Conservation (phyloP, 2,329 filamentous ascomycete genomes). For the Colletotrichum shisoi region DNA sequence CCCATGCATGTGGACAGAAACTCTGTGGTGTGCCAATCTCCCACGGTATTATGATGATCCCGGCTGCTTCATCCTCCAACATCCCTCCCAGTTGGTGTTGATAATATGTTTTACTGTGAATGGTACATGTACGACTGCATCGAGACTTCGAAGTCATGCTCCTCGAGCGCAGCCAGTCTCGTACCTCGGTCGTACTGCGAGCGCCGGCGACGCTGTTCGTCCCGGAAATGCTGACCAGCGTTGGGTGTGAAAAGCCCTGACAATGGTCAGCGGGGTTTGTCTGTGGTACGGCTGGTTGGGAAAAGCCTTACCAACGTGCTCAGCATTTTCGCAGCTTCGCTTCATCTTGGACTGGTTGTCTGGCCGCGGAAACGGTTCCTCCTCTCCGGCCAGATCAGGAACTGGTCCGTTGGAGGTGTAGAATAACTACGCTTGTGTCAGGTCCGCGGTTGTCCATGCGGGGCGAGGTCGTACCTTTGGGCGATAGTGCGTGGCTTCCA, state of each 20-base stretch:
- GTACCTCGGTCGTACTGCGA: slow-evolving; percentile 86
- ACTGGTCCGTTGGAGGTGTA: slow-evolving; percentile 59
- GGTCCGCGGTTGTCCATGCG: background rate
- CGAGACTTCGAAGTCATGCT: slow-evolving; percentile 62
- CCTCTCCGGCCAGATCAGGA: slow-evolving; percentile 68
- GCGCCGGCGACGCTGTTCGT: slow-evolving; percentile 77
- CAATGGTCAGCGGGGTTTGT: background rate
- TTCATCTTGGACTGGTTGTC: slow-evolving; percentile 90
- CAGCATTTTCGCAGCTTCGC: slow-evolving; percentile 85
- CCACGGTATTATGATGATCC: background rate
- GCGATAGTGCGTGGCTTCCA: slow-evolving; percentile 80
- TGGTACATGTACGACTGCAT: slow-evolving; percentile 48
- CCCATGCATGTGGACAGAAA: slow-evolving; percentile 18
- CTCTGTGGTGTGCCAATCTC: slow-evolving; percentile 13
- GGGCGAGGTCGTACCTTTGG: slow-evolving; percentile 69
- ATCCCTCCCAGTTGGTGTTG: slow-evolving; percentile 1
- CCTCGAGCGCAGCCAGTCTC: slow-evolving; percentile 71
- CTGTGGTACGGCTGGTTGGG: background rate
- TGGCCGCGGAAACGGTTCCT: slow-evolving; percentile 77
- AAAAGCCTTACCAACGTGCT: slow-evolving; percentile 73
- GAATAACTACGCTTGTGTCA: slow-evolving; percentile 55
- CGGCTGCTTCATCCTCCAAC: slow-evolving; percentile 1
- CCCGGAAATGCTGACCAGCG: slow-evolving; percentile 74
- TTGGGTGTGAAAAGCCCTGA: slow-evolving; percentile 83
- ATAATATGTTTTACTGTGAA: slow-evolving; percentile 40